Base-by-base conservation (phyloP, 139 green algal species). In the Coelastrella sp. region DNA sequence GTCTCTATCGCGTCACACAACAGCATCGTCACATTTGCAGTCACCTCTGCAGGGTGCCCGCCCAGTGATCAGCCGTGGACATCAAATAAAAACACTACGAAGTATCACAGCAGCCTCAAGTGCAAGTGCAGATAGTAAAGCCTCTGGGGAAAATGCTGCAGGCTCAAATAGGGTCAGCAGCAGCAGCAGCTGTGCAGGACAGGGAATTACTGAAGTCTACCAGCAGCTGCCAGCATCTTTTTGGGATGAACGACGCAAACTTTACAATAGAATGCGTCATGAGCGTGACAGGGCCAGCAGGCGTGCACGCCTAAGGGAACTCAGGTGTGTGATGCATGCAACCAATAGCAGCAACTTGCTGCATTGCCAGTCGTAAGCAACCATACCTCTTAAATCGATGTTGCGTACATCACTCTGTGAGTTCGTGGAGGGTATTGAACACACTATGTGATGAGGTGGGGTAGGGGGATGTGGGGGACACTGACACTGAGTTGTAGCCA, bases 241-340 rank as follows among this genome's bases (percentile, higher is more conserved):
- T 24, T 88, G 91, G 91, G 59, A 92, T 79, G 24, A 19, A 74
- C 35, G 88, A 70, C 66, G 68, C 7, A 49, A 24, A 7, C 8
- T 68, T 27, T 88, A 88, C 84, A 88, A 88, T 66, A 49, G 68
- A 22, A 88, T 88, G 84, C 35, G 84, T 9, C 84, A 88, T 22
- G 84, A 88, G 84, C 84, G 84, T 7, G 84, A 88, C 84, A 80
- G 84, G 11, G 7, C 66, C n/a, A 73, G 81, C 35, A 68, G 70
- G n/a, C 68, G 73, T 3, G 12, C 35, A 22, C 72, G 58, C 10
- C 72, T 89, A 58, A 76, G 61, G 85, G 70, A 83, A 57, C 56
- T 74, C 12, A 73, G 22, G 85, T 83, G 8, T 61, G 84, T 14
- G 10, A 35, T 65, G 85, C 15, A 49, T 22, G 22, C n/a, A 27